Evolutionary conservation across 2,329 filamentous ascomycete genomes (phyloP).

Genomic region (Xylariaceae sp.): DNA sequence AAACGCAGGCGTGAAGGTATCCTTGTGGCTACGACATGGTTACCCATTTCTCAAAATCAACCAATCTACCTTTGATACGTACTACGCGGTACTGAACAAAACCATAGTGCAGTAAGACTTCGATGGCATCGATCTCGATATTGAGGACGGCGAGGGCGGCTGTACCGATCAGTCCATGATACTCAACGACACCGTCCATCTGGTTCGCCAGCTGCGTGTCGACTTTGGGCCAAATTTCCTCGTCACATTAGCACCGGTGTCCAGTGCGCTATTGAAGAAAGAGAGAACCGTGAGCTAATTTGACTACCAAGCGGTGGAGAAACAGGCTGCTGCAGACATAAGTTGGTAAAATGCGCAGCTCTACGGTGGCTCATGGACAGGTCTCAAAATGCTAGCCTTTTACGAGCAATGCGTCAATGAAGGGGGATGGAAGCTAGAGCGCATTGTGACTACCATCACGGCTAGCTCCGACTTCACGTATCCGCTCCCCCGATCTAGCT

Average conservation of each 20-base stretch:
- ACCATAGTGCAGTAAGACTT: slow-evolving; percentile 15
- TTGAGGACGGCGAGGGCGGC: slow-evolving; percentile 14
- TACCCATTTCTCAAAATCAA: slow-evolving; percentile 12
- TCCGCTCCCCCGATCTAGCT: background rate
- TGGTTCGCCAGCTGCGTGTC: slow-evolving; percentile 4
- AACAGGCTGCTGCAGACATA: slow-evolving; percentile 10
- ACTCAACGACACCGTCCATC: slow-evolving; percentile 5
- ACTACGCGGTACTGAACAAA: slow-evolving; percentile 13
- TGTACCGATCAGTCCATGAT: slow-evolving; percentile 3
- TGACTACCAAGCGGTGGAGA: slow-evolving; percentile 17
- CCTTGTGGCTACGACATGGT: slow-evolving; percentile 16
- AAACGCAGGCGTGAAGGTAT: slow-evolving; percentile 15
- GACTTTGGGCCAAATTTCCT: slow-evolving; percentile 24
- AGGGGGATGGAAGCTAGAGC: background rate
- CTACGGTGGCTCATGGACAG: slow-evolving; percentile 11
- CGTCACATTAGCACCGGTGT: slow-evolving; percentile 21
- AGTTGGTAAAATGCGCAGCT: slow-evolving; percentile 23
- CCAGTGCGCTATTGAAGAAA: slow-evolving; percentile 14
- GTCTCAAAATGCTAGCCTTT: background rate
- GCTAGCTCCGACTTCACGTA: background rate
- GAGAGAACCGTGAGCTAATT: slow-evolving; percentile 14
- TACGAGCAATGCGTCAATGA: background rate
- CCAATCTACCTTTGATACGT: slow-evolving; percentile 8
- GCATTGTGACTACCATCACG: background rate
- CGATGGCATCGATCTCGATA: slow-evolving; percentile 22